Percentiles rank a stretch among this genome's conserved stretches.
Conservation (phyloP, 1,284 basidiomycete genomes). For the Cutaneotrichosporon arboriforme region DNA sequence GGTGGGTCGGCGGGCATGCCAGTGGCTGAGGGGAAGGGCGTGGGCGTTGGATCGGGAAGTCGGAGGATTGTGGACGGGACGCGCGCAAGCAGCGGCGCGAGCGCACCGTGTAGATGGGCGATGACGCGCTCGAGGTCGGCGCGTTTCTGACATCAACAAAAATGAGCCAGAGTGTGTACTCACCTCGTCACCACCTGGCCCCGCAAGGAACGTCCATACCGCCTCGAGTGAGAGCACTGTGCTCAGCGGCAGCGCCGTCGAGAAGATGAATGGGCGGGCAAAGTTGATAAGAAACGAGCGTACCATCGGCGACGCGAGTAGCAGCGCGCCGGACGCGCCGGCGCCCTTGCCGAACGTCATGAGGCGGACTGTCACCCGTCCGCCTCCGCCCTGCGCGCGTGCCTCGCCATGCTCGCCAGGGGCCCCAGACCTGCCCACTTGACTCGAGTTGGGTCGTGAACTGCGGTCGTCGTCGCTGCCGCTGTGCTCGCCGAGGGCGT, state of each 20-base stretch:
- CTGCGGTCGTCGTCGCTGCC: background rate
- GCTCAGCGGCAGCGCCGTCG: conserved; percentile 69
- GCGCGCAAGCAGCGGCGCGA: conserved; percentile 21
- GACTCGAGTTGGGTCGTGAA: conserved; percentile 1
- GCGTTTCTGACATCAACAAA: conserved; percentile 2
- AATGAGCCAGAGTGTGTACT: conserved; percentile 3
- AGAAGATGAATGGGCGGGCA: conserved; percentile 84
- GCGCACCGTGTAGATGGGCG: conserved; percentile 20
- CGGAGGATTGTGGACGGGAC: conserved; percentile 27
- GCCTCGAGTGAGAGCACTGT: conserved; percentile 69
- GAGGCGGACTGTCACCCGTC: conserved; percentile 49
- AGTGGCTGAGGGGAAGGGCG: conserved; percentile 18
- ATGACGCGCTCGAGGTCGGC: background rate
- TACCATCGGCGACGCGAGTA: conserved; percentile 66
- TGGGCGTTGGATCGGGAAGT: conserved; percentile 23
- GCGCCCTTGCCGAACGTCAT: conserved; percentile 66
- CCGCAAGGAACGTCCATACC: conserved; percentile 69
- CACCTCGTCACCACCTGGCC: conserved; percentile 60
- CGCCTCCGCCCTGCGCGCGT: background rate
- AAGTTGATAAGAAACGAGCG: conserved; percentile 87
- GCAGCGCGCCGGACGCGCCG: conserved; percentile 71
- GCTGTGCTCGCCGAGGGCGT: conserved; percentile 28
- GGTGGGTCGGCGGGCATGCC: conserved; percentile 25
- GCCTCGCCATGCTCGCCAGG: too few species aligned
- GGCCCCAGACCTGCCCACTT: too few species aligned